Evolutionary conservation across 176 grass and related monocot genomes (phyloP).

Genomic region (Avena insularis): DNA sequence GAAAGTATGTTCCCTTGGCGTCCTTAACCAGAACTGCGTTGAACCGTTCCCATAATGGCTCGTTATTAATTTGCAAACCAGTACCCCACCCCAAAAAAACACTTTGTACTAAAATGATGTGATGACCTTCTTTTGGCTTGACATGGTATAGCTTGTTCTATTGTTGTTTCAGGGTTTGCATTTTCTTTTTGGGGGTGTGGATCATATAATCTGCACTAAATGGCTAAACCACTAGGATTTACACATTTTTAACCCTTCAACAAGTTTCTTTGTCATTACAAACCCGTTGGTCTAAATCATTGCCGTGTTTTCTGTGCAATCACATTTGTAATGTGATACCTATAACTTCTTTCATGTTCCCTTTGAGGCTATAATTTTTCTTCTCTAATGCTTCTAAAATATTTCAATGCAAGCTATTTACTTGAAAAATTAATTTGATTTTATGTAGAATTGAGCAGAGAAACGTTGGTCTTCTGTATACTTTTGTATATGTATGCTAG

Average conservation of each 20-base stretch:
- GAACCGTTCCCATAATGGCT: neutral
- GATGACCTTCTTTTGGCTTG: neutral
- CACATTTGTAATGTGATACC: neutral
- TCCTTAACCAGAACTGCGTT: neutral
- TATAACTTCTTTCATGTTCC: neutral
- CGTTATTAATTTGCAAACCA: neutral
- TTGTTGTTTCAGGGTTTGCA: constrained; percentile 9
- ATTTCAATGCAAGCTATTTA: constrained; percentile 3
- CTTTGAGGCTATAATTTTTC: neutral
- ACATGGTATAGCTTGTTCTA: neutral
- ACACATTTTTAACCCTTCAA: neutral
- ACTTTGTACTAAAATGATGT: neutral
- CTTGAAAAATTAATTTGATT: neutral
- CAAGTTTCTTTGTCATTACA: constrained; percentile 5
- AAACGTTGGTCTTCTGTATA: neutral
- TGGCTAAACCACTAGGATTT: neutral
- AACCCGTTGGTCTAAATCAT: neutral
- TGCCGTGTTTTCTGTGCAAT: neutral
- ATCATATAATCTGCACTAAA: neutral
- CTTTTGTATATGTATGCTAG: neutral
- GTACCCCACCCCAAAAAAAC: neutral
- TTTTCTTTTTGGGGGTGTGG: neutral
- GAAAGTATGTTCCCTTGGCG: neutral
- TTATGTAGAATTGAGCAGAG: neutral
- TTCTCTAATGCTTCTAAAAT: neutral